phyloP scores from a whole-genome alignment of 306 rosid genomes.

The Cicer chorassanicum region DNA sequence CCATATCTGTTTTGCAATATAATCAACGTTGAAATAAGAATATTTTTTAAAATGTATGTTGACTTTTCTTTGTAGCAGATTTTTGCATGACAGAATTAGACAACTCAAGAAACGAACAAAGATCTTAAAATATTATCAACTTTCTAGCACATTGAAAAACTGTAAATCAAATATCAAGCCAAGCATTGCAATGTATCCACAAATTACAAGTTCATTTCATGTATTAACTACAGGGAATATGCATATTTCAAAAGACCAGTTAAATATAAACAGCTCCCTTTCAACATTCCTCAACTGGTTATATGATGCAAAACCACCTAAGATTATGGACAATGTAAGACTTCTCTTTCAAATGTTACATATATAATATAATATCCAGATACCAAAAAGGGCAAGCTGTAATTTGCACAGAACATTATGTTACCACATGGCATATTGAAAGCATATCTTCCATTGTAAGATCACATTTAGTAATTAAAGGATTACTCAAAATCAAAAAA shows the following conservation, averaged over 20 bases:
- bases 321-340: background rate
- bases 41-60: background rate
- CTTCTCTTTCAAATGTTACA: background rate
- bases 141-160: background rate
- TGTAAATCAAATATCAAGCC: background rate
- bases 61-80: background rate
- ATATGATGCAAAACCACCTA: conserved; percentile 23
- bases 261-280: background rate
- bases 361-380: background rate
- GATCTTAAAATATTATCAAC: background rate
- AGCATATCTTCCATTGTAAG: background rate
- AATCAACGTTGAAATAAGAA: conserved; percentile 18
- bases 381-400: background rate
- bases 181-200: conserved; percentile 31
- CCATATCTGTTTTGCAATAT: conserved; percentile 60
- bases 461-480: background rate
- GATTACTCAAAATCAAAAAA: conserved; percentile 4
- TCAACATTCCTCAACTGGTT: background rate
- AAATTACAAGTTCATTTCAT: background rate
- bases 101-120: background rate
- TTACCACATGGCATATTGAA: background rate
- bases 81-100: conserved; percentile 3
- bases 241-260: conserved; percentile 14
- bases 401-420: background rate
- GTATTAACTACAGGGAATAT: background rate